Conservation (phyloP, 371 early-diverging fungal genomes). For the Coemansia sp. region DNA sequence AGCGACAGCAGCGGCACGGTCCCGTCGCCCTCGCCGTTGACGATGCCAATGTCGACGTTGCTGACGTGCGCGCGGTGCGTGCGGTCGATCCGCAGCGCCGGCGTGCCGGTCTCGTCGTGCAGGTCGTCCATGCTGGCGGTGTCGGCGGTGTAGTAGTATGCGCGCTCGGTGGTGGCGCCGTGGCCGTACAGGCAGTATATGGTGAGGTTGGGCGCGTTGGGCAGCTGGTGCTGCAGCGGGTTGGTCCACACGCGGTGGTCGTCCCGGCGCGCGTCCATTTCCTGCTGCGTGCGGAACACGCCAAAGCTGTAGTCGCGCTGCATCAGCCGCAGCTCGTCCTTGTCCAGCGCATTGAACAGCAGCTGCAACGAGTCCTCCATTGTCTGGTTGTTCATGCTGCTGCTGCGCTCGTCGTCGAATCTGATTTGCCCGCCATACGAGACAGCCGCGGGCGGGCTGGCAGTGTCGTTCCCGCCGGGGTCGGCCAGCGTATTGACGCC, state of each 20-base stretch:
- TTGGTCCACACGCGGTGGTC: conserved; percentile 81
- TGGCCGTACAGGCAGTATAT: conserved; percentile 85
- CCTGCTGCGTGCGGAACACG: conserved; percentile 56
- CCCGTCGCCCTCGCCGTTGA: conserved; percentile 71
- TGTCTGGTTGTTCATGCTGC: conserved; percentile 48
- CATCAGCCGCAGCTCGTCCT: conserved; percentile 56
- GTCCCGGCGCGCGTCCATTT: conserved; percentile 56
- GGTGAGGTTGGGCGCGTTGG: conserved; percentile 76
- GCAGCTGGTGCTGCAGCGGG: conserved; percentile 80
- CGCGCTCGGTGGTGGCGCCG: conserved; percentile 77
- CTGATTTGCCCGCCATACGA: conserved; percentile 39
- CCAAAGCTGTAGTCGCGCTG: conserved; percentile 66
- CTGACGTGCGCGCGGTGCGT: conserved; percentile 22
- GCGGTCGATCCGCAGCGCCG: conserved; percentile 64
- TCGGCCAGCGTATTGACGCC: neutral
- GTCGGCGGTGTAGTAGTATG: conserved; percentile 63
- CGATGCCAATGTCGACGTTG: conserved; percentile 57
- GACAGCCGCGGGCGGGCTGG: neutral
- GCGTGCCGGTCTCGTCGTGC: conserved; percentile 29
- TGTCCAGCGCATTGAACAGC: conserved; percentile 55
- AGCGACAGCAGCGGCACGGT: conserved; percentile 88
- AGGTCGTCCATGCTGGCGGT: conserved; percentile 5
- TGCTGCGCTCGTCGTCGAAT: conserved; percentile 18
- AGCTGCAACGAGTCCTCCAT: conserved; percentile 59
- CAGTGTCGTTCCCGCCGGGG: conserved; percentile 14